Percentiles rank a stretch among this genome's conserved stretches.
phyloP scores from a whole-genome alignment of 176 grass and related monocot species.

The Musa itinerans region DNA sequence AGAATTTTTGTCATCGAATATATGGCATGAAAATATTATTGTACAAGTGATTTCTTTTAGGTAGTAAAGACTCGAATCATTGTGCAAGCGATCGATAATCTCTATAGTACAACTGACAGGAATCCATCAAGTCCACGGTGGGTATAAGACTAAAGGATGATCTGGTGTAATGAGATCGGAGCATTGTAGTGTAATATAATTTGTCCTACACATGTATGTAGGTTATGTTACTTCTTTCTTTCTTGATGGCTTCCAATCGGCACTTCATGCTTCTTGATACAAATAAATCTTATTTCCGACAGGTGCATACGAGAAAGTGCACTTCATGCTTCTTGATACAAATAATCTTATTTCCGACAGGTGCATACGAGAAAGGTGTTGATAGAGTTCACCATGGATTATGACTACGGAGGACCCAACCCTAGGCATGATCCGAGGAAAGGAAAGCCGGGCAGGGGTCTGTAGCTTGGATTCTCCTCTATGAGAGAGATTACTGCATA shows the following conservation, averaged over 20 bases:
- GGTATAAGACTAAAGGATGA: background rate
- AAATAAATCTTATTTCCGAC: slow-evolving; percentile 18
- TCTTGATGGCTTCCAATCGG: background rate
- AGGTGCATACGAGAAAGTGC: slow-evolving; percentile 47
- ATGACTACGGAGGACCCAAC: slow-evolving; percentile 75
- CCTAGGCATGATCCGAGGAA: slow-evolving; percentile 56
- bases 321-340: background rate
- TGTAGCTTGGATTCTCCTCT: slow-evolving; percentile 30
- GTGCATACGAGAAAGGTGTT: slow-evolving; percentile 50
- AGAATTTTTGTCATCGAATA: too few relatives aligned
- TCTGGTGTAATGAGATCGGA: background rate
- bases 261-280: background rate
- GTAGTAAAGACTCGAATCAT: too few relatives aligned
- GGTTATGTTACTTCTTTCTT: background rate
- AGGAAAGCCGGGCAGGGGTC: slow-evolving; percentile 51
- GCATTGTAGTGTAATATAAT: background rate
- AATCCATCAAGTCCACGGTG: too few relatives aligned
- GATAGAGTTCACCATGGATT: slow-evolving; percentile 52
- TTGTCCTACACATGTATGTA: background rate
- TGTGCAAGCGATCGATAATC: too few relatives aligned
- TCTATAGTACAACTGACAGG: too few relatives aligned
- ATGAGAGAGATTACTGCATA: background rate
- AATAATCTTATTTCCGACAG: slow-evolving; percentile 26
- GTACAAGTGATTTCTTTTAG: too few relatives aligned
- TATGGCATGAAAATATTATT: too few relatives aligned